A percentile compares a stretch with the other conserved stretches of the same genome.
phyloP scores from a whole-genome alignment of 148 eudicot species.

The Simmondsia chinensis region DNA sequence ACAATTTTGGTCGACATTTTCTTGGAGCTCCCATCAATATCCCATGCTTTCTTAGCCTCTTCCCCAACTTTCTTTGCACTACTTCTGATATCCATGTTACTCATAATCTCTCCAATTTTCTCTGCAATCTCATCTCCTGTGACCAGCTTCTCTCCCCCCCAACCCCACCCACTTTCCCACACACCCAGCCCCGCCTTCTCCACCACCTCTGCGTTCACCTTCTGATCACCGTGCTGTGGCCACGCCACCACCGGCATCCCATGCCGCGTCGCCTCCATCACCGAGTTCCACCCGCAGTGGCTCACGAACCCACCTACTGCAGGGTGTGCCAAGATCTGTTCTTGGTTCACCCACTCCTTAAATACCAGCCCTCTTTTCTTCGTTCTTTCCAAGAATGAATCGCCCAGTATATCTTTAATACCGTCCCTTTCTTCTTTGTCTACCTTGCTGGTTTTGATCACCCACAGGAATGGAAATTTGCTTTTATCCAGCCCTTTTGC shows the following conservation, averaged over 20 bases:
- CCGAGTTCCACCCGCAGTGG: slow-evolving; percentile 49
- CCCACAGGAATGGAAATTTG: slow-evolving; percentile 24
- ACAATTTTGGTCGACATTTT: too few species aligned
- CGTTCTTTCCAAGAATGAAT: slow-evolving; percentile 9
- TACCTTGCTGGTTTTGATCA: slow-evolving; percentile 22
- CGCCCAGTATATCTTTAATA: slow-evolving; percentile 7
- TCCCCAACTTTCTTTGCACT: slow-evolving; percentile 15
- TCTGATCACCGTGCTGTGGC: slow-evolving; percentile 43
- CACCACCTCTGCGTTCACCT: slow-evolving; percentile 34
- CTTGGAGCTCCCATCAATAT: slow-evolving; percentile 16
- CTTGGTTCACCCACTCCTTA: slow-evolving; percentile 25
- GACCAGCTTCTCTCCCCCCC: slow-evolving; percentile 24
- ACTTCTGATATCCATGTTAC: slow-evolving; percentile 9
- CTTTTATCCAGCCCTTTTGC: slow-evolving; percentile 24
- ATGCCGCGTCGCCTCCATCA: slow-evolving; percentile 17
- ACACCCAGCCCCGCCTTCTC: slow-evolving; percentile 35
- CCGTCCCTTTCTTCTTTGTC: slow-evolving; percentile 19
- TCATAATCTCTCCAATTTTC: slow-evolving; percentile 25
- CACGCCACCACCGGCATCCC: slow-evolving; percentile 33
- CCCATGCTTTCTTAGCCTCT: slow-evolving; percentile 12
- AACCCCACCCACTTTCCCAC: slow-evolving; percentile 30
- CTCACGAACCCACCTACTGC: slow-evolving; percentile 33
- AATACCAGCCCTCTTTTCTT: slow-evolving; percentile 14
- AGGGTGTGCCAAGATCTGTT: slow-evolving; percentile 21
- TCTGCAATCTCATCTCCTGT: slow-evolving; percentile 20